Evolutionary conservation across 495 filamentous ascomycete genomes (phyloP), one percentile per base, ranked within the genome.

Genomic region (Diplogelasinospora grovesii): DNA sequence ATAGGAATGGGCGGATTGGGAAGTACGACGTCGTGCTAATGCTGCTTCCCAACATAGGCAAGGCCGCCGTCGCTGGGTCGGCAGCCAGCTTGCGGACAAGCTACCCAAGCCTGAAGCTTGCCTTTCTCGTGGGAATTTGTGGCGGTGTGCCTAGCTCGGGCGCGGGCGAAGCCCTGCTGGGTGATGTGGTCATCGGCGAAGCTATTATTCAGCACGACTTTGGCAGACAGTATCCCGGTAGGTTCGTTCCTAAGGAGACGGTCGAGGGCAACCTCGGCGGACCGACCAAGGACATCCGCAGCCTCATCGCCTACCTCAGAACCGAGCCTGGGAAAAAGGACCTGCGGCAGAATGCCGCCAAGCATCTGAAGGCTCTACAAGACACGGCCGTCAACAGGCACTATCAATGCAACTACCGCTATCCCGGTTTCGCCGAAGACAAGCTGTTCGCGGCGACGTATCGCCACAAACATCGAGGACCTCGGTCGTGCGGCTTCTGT

Each of bases 131-230:
- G 3, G 61, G 61, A 4, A 41, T 65, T 6, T 57, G 61, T 22
- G 61, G 60, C 3, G 61, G 52, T 11, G 45, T 54, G 2, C 60
- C 57, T 4, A 10, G 15, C 14, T 32, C 20, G 8, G 36, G 29
- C 13, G 19, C 31, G 3, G 33, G 43, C n/a, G 54, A 64, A 22
- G 45, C 65, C 8, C 37, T 65, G 19, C 58, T 70, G 5, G 68
- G 69, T 8, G 69, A 73, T 49, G 60, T 71, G 2, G 51, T 71
- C 20, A 63, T 73, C 28, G 65, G 64, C 28, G 61, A 51, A 1
- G 36, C 26, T 6, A 25, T 69, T 7, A 31, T 68, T 25, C 63
- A 64, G n/a, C 35, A 18, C 35, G 58, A 65, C 38, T 58, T 64
- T 46, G 66, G 66, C 20, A 46, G 51, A 22, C 58, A 60, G 28